These are phyloP conservation scores for Terana coerulea DNA, from an alignment of 768 basidiomycete species.

Conservation along the genomic window DNA sequence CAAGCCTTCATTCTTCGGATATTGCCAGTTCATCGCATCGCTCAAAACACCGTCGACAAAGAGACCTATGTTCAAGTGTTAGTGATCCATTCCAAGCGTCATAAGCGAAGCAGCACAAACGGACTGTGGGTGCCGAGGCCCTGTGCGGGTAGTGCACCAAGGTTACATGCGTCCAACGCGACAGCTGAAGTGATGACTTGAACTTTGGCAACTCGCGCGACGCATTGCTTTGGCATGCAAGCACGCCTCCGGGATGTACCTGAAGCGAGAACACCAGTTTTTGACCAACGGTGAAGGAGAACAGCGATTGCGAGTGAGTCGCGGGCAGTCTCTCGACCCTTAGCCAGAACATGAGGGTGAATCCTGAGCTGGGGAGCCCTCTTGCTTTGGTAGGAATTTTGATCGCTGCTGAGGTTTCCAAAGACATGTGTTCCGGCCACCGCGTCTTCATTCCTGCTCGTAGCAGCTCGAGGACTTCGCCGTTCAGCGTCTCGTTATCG, in stretches of 20 bases:
- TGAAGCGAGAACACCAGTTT: slow-evolving; percentile 39
- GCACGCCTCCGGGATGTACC: slow-evolving; percentile 51
- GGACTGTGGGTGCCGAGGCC: slow-evolving; percentile 51
- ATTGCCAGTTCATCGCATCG: slow-evolving; percentile 59
- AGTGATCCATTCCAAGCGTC: background rate
- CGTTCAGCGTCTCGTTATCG: slow-evolving; percentile 48
- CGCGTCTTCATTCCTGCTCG: slow-evolving; percentile 67
- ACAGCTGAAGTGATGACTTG: slow-evolving; percentile 43
- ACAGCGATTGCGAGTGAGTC: slow-evolving; percentile 29
- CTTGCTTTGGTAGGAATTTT: slow-evolving; percentile 44
- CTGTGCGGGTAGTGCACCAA: slow-evolving; percentile 64
- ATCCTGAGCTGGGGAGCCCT: slow-evolving; percentile 56
- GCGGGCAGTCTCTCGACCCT: slow-evolving; percentile 43
- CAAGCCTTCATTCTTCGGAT: slow-evolving; percentile 49
- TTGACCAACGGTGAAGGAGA: slow-evolving; percentile 31
- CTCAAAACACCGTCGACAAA: slow-evolving; percentile 71
- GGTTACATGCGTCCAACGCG: slow-evolving; percentile 70
- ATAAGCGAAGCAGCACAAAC: slow-evolving; percentile 31
- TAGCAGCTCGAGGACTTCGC: slow-evolving; percentile 66
- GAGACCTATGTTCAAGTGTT: slow-evolving; percentile 43
- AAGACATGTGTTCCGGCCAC: slow-evolving; percentile 77
- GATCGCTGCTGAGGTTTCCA: slow-evolving; percentile 54
- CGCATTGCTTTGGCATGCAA: slow-evolving; percentile 44
- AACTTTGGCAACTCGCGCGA: slow-evolving; percentile 40
- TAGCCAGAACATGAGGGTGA: slow-evolving; percentile 67